Percentiles rank a stretch among this genome's conserved stretches.
These are phyloP conservation scores for Cryptococcus wingfieldii DNA, from an alignment of 1,284 basidiomycete species.

Conservation along the genomic window DNA sequence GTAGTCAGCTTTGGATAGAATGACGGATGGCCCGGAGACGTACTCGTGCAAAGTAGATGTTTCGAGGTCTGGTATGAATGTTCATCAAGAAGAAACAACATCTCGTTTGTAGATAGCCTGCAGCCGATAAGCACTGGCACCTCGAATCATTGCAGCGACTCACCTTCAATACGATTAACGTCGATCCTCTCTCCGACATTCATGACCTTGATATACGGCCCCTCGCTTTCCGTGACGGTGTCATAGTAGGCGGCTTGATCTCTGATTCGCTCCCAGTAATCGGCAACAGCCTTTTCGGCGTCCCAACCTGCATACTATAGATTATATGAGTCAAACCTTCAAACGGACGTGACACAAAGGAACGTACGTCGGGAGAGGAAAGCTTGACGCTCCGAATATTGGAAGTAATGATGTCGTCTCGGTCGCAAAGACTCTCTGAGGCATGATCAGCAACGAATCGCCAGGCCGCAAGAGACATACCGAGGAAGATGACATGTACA, in stretches of 20 bases:
- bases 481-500: constrained; percentile 88
- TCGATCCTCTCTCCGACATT: constrained; percentile 95
- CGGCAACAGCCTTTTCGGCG: constrained; percentile 80
- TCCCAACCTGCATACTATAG: constrained; percentile 85
- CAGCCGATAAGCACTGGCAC: background rate
- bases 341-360: background rate
- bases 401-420: constrained; percentile 84
- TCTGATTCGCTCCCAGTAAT: constrained; percentile 84
- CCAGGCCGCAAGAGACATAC: constrained; percentile 52
- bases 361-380: constrained; percentile 85
- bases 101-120: constrained; percentile 65
- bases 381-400: constrained; percentile 98
- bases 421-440: constrained; percentile 77
- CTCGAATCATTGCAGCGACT: constrained; percentile 4
- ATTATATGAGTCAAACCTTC: background rate
- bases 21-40: constrained; percentile 29
- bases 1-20: background rate
- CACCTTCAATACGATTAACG: constrained; percentile 65
- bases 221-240: constrained; percentile 55
- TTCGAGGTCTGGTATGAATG: constrained; percentile 86
- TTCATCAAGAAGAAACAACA: constrained; percentile 82
- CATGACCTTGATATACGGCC: constrained; percentile 92
- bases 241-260: constrained; percentile 87
- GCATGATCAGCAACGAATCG: background rate
- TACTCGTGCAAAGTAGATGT: constrained; percentile 88